Evolutionary conservation across 2,329 filamentous ascomycete species (phyloP), one percentile per base, ranked within the genome.

Genomic region (Penicillium freii): DNA sequence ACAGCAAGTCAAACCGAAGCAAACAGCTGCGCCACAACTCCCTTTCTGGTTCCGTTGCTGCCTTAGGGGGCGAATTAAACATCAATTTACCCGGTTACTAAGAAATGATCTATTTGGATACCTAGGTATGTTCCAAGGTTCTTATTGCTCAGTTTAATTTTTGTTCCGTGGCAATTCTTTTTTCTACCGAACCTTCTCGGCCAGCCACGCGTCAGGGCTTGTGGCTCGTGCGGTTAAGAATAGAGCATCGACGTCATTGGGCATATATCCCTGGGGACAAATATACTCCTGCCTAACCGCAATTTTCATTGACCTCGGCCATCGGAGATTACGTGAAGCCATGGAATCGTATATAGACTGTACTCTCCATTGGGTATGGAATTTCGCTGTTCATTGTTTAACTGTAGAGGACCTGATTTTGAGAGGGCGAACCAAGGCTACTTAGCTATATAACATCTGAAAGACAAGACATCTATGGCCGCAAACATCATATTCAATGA

Each of bases 211-310:
- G 54, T 56, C 51, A 47, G 43, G 54, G 19, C 21, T 29, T 60
- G 64, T 67, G 65, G 65, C 64, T 65, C 50, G 54, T 60, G 61
- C 56, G 56, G 45, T 62, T 45, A 59, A 60, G 59, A 65, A 65
- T 67, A 66, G 64, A 51, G 53, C 65, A 65, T 27, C 61, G 63
- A 67, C 65, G 65, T 67, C 65, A 67, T 67, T 64, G 45, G 62
- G 61, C 65, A 65, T 66, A 42, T 50, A 39, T 38, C 10, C 25
- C 17, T n/a, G 3, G 6, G 25, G 15, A 33, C 17, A 33, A 55
- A 8, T 44, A 29, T 51, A 51, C 54, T 34, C 38, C 49, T 56
- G 54, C 54, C 54, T 56, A 52, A 56, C 39, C 5, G 10, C 36
- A 34, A 31, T 1, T 49, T 34, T 36, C 5, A 11, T 9, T 33